A percentile compares a stretch with the other conserved stretches of the same genome.
phyloP scores from a whole-genome alignment of 1,139 yeast genomes.

The Geotrichum cucujoidarum region DNA sequence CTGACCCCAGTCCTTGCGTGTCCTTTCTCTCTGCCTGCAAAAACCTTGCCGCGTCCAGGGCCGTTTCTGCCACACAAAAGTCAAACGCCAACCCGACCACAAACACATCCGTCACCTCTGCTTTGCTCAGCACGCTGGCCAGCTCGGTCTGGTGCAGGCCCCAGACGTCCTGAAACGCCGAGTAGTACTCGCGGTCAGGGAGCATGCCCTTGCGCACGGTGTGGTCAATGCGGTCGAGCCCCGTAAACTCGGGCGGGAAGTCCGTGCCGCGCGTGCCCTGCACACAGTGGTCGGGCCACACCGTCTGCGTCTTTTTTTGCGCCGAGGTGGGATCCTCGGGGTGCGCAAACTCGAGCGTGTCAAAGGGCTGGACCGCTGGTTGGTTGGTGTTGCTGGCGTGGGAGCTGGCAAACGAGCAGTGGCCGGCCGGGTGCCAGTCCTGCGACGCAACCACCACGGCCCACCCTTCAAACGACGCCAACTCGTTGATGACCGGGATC shows the following conservation, averaged over 20 bases:
- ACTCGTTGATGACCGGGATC: constrained; percentile 46
- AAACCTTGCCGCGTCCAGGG: constrained; percentile 58
- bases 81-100: constrained; percentile 85
- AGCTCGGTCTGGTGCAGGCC: constrained; percentile 65
- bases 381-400: constrained; percentile 44
- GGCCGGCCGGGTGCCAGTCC: constrained; percentile 85
- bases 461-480: constrained; percentile 51
- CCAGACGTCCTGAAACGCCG: constrained; percentile 86
- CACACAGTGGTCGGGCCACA: constrained; percentile 94
- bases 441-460: constrained; percentile 62
- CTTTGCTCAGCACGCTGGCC: constrained; percentile 42
- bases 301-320: constrained; percentile 40
- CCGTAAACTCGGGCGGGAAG: constrained; percentile 48
- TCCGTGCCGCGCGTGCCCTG: constrained; percentile 64
- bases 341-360: constrained; percentile 43
- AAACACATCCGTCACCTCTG: constrained; percentile 54
- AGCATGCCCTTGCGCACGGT: constrained; percentile 64
- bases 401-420: constrained; percentile 64
- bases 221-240: constrained; percentile 26
- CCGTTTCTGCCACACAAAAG: constrained; percentile 74
- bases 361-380: constrained; percentile 48
- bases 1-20: too few relatives aligned
- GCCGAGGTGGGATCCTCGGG: constrained; percentile 54
- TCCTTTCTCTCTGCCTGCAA: too few relatives aligned
- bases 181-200: constrained; percentile 74